Conservation (phyloP, 352 stramenopile genomes). For the Blastocystis sp. region DNA sequence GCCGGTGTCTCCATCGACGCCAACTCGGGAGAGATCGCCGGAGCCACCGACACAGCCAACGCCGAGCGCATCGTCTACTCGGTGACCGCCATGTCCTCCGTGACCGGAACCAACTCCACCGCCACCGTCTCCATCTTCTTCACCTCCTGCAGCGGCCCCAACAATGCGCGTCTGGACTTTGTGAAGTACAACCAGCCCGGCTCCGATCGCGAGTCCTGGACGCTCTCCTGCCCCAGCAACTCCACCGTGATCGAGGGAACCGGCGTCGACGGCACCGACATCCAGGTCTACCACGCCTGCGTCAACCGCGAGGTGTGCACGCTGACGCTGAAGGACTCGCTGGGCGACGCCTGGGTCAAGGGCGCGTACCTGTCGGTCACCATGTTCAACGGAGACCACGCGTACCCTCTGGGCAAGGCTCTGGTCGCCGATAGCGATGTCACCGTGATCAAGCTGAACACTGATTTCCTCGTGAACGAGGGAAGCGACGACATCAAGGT, state of each 20-base stretch:
- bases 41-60: not conserved
- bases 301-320: not conserved
- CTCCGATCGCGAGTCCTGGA: conserved; percentile 34
- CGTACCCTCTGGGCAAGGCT: conserved; percentile 8
- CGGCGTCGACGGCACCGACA: conserved; percentile 4
- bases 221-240: not conserved
- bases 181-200: conserved; percentile 40
- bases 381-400: conserved; percentile 1
- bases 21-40: conserved; percentile 45
- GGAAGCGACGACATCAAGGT: not conserved
- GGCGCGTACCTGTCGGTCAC: conserved; percentile 1
- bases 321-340: not conserved
- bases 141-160: not conserved
- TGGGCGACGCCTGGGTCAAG: conserved; percentile 35
- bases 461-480: conserved; percentile 15
- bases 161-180: not conserved
- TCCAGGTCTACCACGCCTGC: not conserved
- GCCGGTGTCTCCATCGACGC: conserved; percentile 16
- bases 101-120: not conserved
- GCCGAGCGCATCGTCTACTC: not conserved
- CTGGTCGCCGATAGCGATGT: conserved; percentile 23
- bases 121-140: not conserved
- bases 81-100: not conserved
- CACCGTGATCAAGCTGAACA: not conserved
- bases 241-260: not conserved